A percentile compares a stretch with the other conserved stretches of the same genome.
phyloP scores from a whole-genome alignment of 176 grass and related monocot genomes.

The Ampelocalamus luodianensis region DNA sequence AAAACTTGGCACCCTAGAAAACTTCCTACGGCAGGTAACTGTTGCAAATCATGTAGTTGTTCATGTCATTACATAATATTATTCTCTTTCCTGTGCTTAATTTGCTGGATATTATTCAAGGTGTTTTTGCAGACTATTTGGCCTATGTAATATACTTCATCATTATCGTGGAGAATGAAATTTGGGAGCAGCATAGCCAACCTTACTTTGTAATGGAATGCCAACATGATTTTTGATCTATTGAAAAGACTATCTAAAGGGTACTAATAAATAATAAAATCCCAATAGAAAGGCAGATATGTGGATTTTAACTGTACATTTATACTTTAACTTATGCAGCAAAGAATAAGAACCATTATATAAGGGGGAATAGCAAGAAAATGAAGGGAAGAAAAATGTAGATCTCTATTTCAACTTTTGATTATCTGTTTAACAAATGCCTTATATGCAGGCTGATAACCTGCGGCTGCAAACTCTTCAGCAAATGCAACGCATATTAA shows the following conservation, averaged over 20 bases:
- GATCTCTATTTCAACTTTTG: not conserved
- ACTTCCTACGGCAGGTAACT: constrained; percentile 84
- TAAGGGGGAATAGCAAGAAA: not conserved
- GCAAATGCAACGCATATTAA: constrained; percentile 89
- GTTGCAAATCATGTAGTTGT: constrained; percentile 27
- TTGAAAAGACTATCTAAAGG: not conserved
- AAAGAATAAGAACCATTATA: not conserved
- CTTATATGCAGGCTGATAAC: constrained; percentile 80
- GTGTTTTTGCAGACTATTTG: constrained; percentile 9
- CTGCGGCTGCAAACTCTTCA: constrained; percentile 88
- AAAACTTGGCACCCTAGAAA: constrained; percentile 88
- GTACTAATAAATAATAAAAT: not conserved
- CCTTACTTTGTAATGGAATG: constrained; percentile 24
- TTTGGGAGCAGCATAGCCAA: not conserved
- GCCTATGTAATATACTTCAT: not conserved
- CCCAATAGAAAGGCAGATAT: not conserved
- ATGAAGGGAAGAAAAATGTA: not conserved
- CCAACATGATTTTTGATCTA: not conserved
- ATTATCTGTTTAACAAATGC: constrained; percentile 33
- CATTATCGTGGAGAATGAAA: constrained; percentile 12
- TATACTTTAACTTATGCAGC: not conserved
- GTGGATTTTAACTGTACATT: not conserved
- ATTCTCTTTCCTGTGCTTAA: constrained; percentile 26
- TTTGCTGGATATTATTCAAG: constrained; percentile 14
- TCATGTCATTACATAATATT: constrained; percentile 30